Conservation (phyloP, 2,329 filamentous ascomycete species). For the Verticillium dahliae region DNA sequence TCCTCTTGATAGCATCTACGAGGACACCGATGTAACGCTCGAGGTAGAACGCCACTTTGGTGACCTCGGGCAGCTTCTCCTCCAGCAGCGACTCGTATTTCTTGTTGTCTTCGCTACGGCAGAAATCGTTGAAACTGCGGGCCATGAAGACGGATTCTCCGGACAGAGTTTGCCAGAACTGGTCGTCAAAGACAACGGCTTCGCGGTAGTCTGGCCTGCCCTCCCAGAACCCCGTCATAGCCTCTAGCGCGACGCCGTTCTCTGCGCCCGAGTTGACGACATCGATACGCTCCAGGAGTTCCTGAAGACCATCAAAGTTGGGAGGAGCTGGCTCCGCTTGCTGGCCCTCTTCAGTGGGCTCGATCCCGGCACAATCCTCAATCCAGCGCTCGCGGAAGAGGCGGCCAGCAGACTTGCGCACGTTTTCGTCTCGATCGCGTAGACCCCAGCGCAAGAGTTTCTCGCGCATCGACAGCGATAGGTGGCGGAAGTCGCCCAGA, state of each 20-base stretch:
- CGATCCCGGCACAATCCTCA: constrained; percentile 76
- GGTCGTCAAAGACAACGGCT: constrained; percentile 62
- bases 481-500: constrained; percentile 86
- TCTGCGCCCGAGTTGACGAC: constrained; percentile 85
- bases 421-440: constrained; percentile 87
- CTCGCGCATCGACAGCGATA: constrained; percentile 90
- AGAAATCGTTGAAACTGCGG: constrained; percentile 92
- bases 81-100: constrained; percentile 73
- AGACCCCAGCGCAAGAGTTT: constrained; percentile 94
- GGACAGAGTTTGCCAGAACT: constrained; percentile 73
- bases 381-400: constrained; percentile 97
- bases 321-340: constrained; percentile 53
- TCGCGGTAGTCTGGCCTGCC: constrained; percentile 79
- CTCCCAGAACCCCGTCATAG: constrained; percentile 96
- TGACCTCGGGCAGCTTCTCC: constrained; percentile 93
- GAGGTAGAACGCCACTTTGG: constrained; percentile 79
- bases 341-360: constrained; percentile 52
- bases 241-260: constrained; percentile 83
- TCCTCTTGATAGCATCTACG: constrained; percentile 55
- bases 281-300: constrained; percentile 90
- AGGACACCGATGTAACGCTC: constrained; percentile 70
- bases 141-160: constrained; percentile 87
- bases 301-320: constrained; percentile 76
- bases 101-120: constrained; percentile 64
- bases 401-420: constrained; percentile 83